These are phyloP conservation scores for Linum trigynum DNA, from an alignment of 345 rosid genomes.

Conservation along the genomic window DNA sequence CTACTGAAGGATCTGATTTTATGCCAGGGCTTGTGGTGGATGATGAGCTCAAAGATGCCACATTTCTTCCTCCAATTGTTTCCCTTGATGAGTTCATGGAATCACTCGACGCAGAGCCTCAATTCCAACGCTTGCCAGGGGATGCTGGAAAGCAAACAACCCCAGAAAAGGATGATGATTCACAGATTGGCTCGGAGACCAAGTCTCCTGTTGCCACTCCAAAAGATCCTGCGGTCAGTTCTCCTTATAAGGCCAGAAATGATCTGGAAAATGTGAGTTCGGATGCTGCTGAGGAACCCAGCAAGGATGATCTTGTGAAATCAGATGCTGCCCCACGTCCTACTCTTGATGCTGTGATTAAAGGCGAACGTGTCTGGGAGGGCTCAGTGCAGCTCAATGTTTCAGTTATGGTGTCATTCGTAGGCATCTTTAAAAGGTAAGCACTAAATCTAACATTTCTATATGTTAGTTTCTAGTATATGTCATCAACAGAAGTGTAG, in stretches of 20 bases:
- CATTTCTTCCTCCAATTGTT: slow-evolving; percentile 82
- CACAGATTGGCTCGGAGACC: slow-evolving; percentile 20
- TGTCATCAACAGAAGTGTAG: no score
- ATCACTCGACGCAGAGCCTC: slow-evolving; percentile 82
- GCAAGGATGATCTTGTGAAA: slow-evolving; percentile 14
- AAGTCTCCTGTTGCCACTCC: slow-evolving; percentile 33
- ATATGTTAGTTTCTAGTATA: no score
- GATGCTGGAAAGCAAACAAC: slow-evolving; percentile 29
- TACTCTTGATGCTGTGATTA: slow-evolving; percentile 16
- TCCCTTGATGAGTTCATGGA: slow-evolving; percentile 90
- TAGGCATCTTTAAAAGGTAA: slow-evolving; percentile 69
- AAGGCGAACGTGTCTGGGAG: slow-evolving; percentile 61
- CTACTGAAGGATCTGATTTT: slow-evolving; percentile 36
- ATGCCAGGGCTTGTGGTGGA: slow-evolving; percentile 65
- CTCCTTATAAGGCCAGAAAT: slow-evolving; percentile 24
- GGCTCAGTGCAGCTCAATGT: slow-evolving; percentile 64
- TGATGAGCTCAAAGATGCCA: slow-evolving; percentile 66
- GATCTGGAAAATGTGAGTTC: slow-evolving; percentile 8
- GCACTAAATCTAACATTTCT: slow-evolving; percentile 4
- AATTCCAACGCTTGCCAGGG: slow-evolving; percentile 51
- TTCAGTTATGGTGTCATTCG: slow-evolving; percentile 38
- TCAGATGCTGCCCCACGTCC: slow-evolving; percentile 8
- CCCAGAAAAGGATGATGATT: slow-evolving; percentile 30
- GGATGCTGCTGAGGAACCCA: slow-evolving; percentile 1
- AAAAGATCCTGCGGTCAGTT: slow-evolving; percentile 19